Evolutionary conservation across 179 eudicot genomes (phyloP).

Genomic region (Beta corolliflora): DNA sequence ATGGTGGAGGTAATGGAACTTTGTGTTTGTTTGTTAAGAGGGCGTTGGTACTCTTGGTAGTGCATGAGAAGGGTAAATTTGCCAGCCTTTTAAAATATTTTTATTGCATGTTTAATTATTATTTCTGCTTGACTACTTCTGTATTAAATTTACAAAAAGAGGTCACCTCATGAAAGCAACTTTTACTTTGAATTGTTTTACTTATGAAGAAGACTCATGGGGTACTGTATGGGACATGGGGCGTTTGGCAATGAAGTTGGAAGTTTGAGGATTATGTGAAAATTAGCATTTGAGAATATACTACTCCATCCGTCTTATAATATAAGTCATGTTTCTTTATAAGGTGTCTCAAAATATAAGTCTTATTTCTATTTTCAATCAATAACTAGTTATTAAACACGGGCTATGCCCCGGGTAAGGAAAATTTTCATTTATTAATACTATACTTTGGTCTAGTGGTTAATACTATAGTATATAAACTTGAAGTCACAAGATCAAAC

Average conservation of each 20-base stretch:
- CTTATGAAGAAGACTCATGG: background rate
- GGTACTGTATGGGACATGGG: background rate
- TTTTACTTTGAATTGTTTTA: background rate
- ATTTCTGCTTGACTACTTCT: background rate
- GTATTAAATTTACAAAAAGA: background rate
- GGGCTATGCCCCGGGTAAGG: no score
- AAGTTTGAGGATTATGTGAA: background rate
- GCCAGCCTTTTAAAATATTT: background rate
- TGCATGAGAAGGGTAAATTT: background rate
- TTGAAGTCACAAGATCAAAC: no score
- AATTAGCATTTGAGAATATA: background rate
- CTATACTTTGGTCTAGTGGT: no score
- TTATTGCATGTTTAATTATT: background rate
- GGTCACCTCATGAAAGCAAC: constrained; percentile 27
- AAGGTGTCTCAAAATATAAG: no score
- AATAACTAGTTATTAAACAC: no score
- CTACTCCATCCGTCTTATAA: no score
- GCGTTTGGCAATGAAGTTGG: background rate
- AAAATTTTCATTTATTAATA: no score
- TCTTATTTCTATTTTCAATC: no score
- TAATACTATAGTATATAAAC: no score
- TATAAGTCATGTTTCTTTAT: no score
- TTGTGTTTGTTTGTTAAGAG: background rate
- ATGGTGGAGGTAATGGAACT: constrained; percentile 16
- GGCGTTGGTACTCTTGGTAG: no score